Base-by-base conservation (phyloP, 192 early-diverging fungal genomes). In the Glomus cerebriforme region DNA sequence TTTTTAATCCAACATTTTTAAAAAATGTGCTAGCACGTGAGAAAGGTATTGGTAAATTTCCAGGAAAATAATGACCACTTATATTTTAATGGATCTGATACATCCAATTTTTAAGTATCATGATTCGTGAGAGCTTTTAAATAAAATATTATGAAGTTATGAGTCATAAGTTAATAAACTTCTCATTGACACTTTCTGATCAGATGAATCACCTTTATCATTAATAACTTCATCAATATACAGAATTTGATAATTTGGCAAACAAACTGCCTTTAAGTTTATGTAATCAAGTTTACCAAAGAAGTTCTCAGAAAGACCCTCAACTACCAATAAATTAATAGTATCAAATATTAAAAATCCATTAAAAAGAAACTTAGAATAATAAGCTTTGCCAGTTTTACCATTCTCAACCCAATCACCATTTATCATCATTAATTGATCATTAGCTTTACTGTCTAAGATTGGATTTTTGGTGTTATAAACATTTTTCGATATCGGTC, bases 81-180 rank as follows among this genome's bases (percentile, higher is more conserved):
- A 64, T 64, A 64, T n/a, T 24, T 26, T 29, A 64, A 64, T 64
- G 62, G 62, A 64, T 64, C 62, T 32, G 62, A 32, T 32, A 64
- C 17, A 64, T 64, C 27, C 17, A 64, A 64, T 64, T 64, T 64
- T 31, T 64, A 64, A 17, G 31, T 29, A 31, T 29, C 17, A n/a
- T n/a, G n/a, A n/a, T n/a, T n/a, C n/a, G n/a, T n/a, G n/a, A n/a
- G n/a, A n/a, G n/a, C n/a, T n/a, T n/a, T n/a, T n/a, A n/a, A n/a
- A n/a, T n/a, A n/a, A n/a, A n/a, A n/a, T n/a, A n/a, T n/a, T n/a
- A n/a, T n/a, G n/a, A n/a, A n/a, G n/a, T n/a, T n/a, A n/a, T n/a
- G n/a, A n/a, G 22, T 64, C 29, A 64, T 64, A 64, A 15, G 27
- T 29, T 64, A 64, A 64, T 64, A 64, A n/a, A 10, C 5, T 64